Percentiles rank a stretch among this genome's conserved stretches.
Evolutionary conservation across 768 basidiomycete species (phyloP).

Genomic region (Lentinula detonsa): DNA sequence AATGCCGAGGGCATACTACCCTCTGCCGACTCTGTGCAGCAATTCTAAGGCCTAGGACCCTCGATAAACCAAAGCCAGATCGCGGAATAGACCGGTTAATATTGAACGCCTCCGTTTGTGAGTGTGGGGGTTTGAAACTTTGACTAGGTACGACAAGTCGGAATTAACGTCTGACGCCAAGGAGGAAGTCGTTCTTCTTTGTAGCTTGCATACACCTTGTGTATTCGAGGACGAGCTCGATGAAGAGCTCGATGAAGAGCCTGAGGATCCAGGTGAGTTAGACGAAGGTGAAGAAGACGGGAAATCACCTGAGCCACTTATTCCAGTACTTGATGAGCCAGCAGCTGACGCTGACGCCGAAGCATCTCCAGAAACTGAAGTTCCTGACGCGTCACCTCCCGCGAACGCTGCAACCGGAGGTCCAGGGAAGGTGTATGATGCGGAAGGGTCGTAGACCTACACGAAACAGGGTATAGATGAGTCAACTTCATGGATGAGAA

Average conservation of each 20-base stretch:
- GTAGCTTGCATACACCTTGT: not conserved
- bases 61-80: not conserved
- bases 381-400: not conserved
- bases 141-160: not conserved
- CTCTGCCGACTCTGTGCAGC: not conserved
- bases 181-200: not conserved
- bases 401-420: conserved; percentile 23
- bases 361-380: not conserved
- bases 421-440: conserved; percentile 27
- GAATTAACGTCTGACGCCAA: not conserved
- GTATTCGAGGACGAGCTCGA: not conserved
- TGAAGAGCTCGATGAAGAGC: not conserved
- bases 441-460: conserved; percentile 13
- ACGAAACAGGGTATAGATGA: not conserved
- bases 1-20: not conserved
- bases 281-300: not conserved
- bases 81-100: not conserved
- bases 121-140: not conserved
- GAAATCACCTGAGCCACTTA: not conserved
- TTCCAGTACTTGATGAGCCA: not conserved
- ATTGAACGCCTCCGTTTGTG: not conserved
- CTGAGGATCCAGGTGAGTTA: not conserved
- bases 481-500: not conserved
- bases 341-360: not conserved
- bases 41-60: not conserved